Evolutionary conservation across 345 rosid species (phyloP), one percentile per base, ranked within the genome.

Genomic region (Murraya paniculata): DNA sequence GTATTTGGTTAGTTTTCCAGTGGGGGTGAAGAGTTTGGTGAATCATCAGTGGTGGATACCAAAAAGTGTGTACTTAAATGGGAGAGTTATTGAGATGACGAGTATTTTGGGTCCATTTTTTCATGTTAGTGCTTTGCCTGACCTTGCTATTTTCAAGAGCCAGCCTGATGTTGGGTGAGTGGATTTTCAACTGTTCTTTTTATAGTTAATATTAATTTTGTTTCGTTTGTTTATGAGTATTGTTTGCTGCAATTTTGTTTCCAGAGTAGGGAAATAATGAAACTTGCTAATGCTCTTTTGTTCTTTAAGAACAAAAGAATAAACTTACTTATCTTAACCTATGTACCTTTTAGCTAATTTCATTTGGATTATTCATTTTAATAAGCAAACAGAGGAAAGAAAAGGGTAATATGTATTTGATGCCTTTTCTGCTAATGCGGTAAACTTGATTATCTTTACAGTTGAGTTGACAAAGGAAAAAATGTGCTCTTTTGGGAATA

Each of bases 151-250:
- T 68, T 96, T 96, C 85, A 92, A 92, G 92, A 90, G 91, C 88
- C 94, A 89, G 77, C 99, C 98, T 36, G 99, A 96, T 85, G 95
- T 96, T 72, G 98, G 98, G 99, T 94, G 81, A 94, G 97, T 87
- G 65, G 41, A 36, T 64, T 65, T 48, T 28, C 5, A 21, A 14
- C 18, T 25, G 31, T 24, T 81, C 11, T 8, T 9, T 62, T 64
- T 64, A 64, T 33, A n/a, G 19, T 33, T 31, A 64, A 24, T 14
- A 61, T 45, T 61, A 13, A 14, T 4, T 30, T 18, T 31, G 35
- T 64, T 64, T 19, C 66, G 7, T 5, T 27, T 61, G 33, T 9
- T 14, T 57, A 6, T 60, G 31, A 38, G 6, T n/a, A 9, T 73
- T 27, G 25, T 7, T 31, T 18, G 45, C 14, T n/a, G n/a, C 24